Base-by-base conservation (phyloP, 2,329 filamentous ascomycete species). In the Colletotrichum falcatum region DNA sequence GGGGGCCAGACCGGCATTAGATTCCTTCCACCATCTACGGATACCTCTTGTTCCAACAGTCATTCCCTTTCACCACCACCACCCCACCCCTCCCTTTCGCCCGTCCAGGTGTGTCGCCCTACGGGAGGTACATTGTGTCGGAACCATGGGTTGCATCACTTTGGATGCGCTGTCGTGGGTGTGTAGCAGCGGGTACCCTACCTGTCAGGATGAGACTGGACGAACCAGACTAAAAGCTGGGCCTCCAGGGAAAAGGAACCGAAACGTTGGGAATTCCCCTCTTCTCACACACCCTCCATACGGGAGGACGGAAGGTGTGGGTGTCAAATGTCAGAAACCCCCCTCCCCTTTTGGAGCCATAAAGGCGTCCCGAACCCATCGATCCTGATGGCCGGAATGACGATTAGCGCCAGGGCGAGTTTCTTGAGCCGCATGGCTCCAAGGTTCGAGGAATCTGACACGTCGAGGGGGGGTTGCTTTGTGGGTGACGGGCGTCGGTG, bases 341-440 rank as follows among this genome's bases (percentile, higher is more conserved):
- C 39, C 26, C 26, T 7, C 18, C 28, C 30, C 18, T 1, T 5
- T 11, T 20, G 18, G 28, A 48, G 42, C 9, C 58, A 20, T 33
- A 61, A 26, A 61, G n/a, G 33, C 12, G n/a, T 49, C 30, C 59
- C 33, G 18, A 11, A 6, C 46, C 44, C 28, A 26, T 23, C 46
- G 20, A 28, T 23, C 33, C 20, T 37, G 23, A 61, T 49, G 46
- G n/a, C 44, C 33, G 44, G 23, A 18, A 23, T 61, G n/a, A 39
- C 46, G 59, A n/a, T 30, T 61, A 51, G 44, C 59, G 59, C 59
- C 46, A 61, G 33, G 59, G 59, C 59, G 59, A 49, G 33, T 30
- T 44, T 37, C 11, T 51, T 28, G 46, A 61, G 59, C 59, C 59
- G 59, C 59, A 39, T 20, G 1, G 23, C 59, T 61, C 46, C 46